Percentiles rank a stretch among this genome's conserved stretches.
Conservation (phyloP, 306 rosid species). For the Trifolium fragiferum region DNA sequence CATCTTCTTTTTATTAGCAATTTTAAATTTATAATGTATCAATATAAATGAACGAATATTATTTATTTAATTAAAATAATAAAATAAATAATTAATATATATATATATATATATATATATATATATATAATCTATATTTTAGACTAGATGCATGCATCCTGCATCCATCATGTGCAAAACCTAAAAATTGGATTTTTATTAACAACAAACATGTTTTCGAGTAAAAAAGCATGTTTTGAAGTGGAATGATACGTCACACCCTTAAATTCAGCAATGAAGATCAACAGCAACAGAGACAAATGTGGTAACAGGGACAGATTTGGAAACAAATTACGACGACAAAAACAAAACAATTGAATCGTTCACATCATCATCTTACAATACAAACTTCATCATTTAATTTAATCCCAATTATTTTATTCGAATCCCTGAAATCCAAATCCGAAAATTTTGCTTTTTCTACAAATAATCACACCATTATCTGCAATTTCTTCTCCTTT, state of each 20-base stretch:
- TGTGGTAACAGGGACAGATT: conserved; percentile 8
- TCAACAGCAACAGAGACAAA: conserved; percentile 24
- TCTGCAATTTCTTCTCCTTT: conserved; percentile 25
- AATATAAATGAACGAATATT: no score
- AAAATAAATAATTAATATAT: no score
- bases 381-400: not conserved
- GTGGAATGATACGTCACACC: not conserved
- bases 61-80: no score
- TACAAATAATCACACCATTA: not conserved
- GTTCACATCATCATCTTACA: conserved; percentile 17
- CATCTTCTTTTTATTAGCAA: no score
- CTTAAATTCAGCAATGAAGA: conserved; percentile 16
- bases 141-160: no score
- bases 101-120: no score
- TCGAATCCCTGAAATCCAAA: not conserved
- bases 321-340: not conserved
- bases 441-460: not conserved
- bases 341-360: not conserved
- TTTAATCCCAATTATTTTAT: not conserved
- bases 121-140: no score
- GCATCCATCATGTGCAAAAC: no score
- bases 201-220: no score
- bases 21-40: no score
- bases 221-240: no score
- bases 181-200: no score